phyloP scores from a whole-genome alignment of 1,284 basidiomycete genomes.

The Hypsizygus ulmarius region DNA sequence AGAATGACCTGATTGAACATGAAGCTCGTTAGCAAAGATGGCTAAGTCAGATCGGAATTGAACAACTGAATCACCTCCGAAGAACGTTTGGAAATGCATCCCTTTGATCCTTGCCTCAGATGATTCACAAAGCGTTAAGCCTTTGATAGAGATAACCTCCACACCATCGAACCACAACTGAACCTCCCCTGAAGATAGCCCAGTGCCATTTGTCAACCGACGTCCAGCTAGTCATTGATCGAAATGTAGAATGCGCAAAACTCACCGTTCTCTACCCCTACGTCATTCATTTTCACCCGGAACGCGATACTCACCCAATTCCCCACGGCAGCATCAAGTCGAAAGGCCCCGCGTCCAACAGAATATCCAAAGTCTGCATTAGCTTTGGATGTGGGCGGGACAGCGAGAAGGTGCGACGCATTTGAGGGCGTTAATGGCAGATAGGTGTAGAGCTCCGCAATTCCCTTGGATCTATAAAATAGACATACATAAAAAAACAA shows the following conservation, averaged over 20 bases:
- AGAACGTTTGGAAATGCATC: conserved; percentile 73
- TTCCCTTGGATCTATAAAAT: conserved; percentile 35
- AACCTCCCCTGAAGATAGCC: conserved; percentile 45
- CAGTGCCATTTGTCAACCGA: background rate
- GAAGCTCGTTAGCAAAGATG: background rate
- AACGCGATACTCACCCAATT: conserved; percentile 60
- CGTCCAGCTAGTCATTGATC: too few relatives aligned
- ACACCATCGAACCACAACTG: conserved; percentile 55
- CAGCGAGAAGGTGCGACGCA: conserved; percentile 37
- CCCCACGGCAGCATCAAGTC: conserved; percentile 39
- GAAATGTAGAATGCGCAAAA: too few relatives aligned
- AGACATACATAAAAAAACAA: background rate
- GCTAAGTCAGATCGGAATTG: too few relatives aligned
- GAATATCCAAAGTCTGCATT: conserved; percentile 61
- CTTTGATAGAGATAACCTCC: conserved; percentile 44
- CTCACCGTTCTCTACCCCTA: conserved; percentile 44
- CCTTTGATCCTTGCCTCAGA: conserved; percentile 48
- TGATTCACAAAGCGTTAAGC: conserved; percentile 43
- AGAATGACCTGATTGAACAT: conserved; percentile 39
- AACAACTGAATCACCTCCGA: conserved; percentile 48
- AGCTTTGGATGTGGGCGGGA: conserved; percentile 48
- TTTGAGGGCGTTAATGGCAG: conserved; percentile 48
- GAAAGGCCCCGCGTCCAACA: conserved; percentile 54
- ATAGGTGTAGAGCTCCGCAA: conserved; percentile 60
- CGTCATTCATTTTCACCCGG: conserved; percentile 61